Evolutionary conservation across 805 yeast genomes (phyloP), one percentile per base, ranked within the genome.

Genomic region (Tetrapisispora iriomotensis): DNA sequence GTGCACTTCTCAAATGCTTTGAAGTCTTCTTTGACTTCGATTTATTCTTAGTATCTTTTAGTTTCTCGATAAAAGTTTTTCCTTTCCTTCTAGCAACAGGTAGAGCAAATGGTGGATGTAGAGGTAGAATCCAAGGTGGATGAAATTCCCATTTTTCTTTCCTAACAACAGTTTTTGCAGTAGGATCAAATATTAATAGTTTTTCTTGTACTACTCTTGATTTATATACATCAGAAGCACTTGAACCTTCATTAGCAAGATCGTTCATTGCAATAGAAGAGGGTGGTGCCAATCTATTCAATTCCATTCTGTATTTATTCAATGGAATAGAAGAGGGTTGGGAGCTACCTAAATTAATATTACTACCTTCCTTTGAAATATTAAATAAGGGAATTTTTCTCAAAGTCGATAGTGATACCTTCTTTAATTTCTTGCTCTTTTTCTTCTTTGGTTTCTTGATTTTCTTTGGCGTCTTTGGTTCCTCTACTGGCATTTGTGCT

Each of bases 81-180:
- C 46, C 49, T 33, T 42, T 53, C 38, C 56, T 49, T 32, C 54
- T 48, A 2, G 61, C 61, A 8, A 53, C 44, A 7, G 64, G 62
- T 29, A 60, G 38, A 1, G 54, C 48, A 31, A 45, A 36, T n/a
- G 64, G 64, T 8, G 62, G 62, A 42, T 48, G 45, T 4, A 23
- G 21, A 3, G 64, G 64, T 13, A 60, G 18, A 7, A 21, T 29
- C 64, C 64, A 60, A 13, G 64, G 64, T 9, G 64, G 62, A 44
- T 60, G 64, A 22, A 58, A 53, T 22, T 43, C 40, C 22, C 47
- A 37, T 31, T 54, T 57, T 37, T 60, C 64, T 30, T 53, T 53
- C 26, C 47, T 51, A 10, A 56, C 47, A 4, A 54, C 50, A 1
- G 63, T 57, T 38, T 51, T 55, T 1, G 41, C 37, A 13, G 38